Base-by-base conservation (phyloP, 768 basidiomycete species). In the Trametes villosa region DNA sequence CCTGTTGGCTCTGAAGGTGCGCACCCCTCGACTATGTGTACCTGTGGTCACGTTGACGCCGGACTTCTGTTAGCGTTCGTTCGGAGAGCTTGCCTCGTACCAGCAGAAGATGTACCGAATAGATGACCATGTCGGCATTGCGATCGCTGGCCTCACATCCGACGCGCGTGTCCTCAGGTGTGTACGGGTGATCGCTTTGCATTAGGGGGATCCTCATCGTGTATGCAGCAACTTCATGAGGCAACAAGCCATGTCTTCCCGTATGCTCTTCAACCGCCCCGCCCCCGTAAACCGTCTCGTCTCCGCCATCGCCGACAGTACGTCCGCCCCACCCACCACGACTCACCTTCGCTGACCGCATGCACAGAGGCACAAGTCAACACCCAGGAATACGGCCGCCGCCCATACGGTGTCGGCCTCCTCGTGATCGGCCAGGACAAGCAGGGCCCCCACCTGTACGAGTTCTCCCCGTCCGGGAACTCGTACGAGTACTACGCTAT, bases 101-200 rank as follows among this genome's bases (percentile, higher is more conserved):
- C 97, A 99, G 74, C 96, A 98, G 80, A 98, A 99, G 84, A 92
- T 98, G 89, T 97, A 96, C 76, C 85, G 95, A 71, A 96, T 99
- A 87, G 97, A 99, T 72, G 95, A 98, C 75, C 97, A 99, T 78
- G 88, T 97, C 67, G 97, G 97, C n/a, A 94, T 99, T 70, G 96
- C 96, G 49, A 98, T 99, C 73, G 97, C 97, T 51, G 97, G 97
- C n/a, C 79, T 99, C 63, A 99, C 97, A 9, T 95, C 92, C 46
- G 97, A 99, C 79, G 97, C 97, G 44, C 91, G 97, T 73, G 97
- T 98, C 2, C 76, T 99, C 68, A 96, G 94, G 96, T 95, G 65
- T 61, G 82, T 74, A 8, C 29, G n/a, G 2, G 27, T 11, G 20
- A 44, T n/a, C 9, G 7, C n/a, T 11, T 24, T 12, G 2, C 27